Percentiles rank a stretch among this genome's conserved stretches.
phyloP scores from a whole-genome alignment of 805 yeast genomes.

The Kodamaea jinghongensis region DNA sequence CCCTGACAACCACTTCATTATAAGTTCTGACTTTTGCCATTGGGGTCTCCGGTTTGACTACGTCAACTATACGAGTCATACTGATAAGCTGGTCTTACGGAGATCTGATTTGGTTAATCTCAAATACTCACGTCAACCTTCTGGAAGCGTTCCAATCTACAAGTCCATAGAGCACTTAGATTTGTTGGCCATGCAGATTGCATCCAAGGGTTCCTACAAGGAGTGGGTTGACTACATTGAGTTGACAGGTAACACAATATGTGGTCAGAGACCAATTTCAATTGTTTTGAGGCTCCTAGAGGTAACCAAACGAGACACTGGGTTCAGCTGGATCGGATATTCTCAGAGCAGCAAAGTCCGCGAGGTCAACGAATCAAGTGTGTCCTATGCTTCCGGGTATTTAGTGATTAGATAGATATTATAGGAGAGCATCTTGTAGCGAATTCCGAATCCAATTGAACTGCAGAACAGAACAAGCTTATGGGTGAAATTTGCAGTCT shows the following conservation, averaged over 20 bases:
- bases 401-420: slow-evolving; percentile 17
- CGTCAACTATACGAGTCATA: slow-evolving; percentile 28
- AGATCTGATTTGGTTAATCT: slow-evolving; percentile 7
- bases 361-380: slow-evolving; percentile 63
- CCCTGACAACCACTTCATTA: slow-evolving; percentile 62
- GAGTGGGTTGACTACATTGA: slow-evolving; percentile 68
- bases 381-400: slow-evolving; percentile 87
- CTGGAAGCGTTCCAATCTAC: slow-evolving; percentile 48
- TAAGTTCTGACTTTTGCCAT: slow-evolving; percentile 93
- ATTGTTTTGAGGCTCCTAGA: slow-evolving; percentile 59
- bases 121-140: neutral
- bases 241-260: slow-evolving; percentile 80
- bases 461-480: too few relatives aligned
- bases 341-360: slow-evolving; percentile 65
- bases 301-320: slow-evolving; percentile 17
- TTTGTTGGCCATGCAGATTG: slow-evolving; percentile 61
- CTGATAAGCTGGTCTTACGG: neutral
- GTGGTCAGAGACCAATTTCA: slow-evolving; percentile 85
- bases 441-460: too few relatives aligned
- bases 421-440: too few relatives aligned
- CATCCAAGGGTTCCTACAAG: slow-evolving; percentile 52
- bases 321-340: slow-evolving; percentile 73
- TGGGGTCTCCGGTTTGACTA: slow-evolving; percentile 62
- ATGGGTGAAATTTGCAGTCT: too few relatives aligned
- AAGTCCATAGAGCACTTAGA: slow-evolving; percentile 76